phyloP scores from a whole-genome alignment of 164 flowering plant genomes.

The Nymphaea colorata region DNA sequence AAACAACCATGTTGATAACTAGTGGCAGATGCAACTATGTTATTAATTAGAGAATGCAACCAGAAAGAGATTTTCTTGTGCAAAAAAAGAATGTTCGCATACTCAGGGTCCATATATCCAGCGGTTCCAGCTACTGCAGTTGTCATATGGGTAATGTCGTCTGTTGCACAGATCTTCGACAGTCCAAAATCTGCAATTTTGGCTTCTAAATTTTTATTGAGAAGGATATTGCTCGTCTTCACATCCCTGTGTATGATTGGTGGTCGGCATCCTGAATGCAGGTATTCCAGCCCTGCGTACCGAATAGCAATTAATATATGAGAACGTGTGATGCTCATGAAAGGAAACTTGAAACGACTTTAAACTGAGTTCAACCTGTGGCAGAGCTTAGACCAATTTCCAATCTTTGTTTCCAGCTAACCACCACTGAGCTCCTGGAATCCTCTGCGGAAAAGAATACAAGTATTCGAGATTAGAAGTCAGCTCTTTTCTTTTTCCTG shows the following conservation, averaged over 20 bases:
- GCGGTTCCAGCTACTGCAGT: neutral
- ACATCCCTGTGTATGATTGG: slow-evolving; percentile 1
- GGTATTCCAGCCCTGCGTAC: neutral
- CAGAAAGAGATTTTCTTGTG: neutral
- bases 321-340: neutral
- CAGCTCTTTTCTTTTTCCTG: too few species aligned
- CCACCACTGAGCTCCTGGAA: neutral
- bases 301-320: neutral
- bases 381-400: neutral
- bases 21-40: slow-evolving; percentile 11
- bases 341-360: neutral
- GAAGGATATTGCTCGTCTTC: neutral
- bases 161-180: neutral
- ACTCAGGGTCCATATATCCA: slow-evolving; percentile 4
- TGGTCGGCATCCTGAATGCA: neutral
- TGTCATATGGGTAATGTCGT: neutral
- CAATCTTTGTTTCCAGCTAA: neutral
- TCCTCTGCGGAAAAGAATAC: neutral
- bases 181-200: slow-evolving; percentile 1
- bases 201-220: neutral
- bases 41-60: slow-evolving; percentile 2
- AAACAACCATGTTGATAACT: slow-evolving; percentile 9
- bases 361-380: neutral
- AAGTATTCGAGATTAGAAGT: neutral
- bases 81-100: neutral